These are phyloP conservation scores for Verticillium albo-atrum DNA, from an alignment of 2,329 filamentous ascomycete genomes.

Conservation along the genomic window DNA sequence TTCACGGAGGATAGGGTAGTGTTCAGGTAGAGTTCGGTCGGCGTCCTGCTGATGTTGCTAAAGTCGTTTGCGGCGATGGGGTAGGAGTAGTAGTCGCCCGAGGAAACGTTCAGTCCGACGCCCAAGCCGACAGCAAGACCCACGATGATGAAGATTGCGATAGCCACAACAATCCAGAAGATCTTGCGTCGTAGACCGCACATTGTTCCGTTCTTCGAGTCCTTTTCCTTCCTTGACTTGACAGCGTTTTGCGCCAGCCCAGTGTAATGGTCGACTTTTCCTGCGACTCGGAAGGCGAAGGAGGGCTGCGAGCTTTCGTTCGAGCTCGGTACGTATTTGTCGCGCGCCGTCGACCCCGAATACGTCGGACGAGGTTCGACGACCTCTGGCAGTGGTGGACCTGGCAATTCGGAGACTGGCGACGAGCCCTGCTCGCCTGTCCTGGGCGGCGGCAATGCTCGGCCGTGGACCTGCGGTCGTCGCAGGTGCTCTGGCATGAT, in stretches of 20 bases:
- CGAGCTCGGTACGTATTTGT: not conserved
- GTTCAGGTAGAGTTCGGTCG: not conserved
- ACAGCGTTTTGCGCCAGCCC: not conserved
- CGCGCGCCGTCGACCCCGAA: not conserved
- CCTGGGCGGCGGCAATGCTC: not conserved
- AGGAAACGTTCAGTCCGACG: conserved; percentile 1
- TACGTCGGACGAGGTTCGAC: not conserved
- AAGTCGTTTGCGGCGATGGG: not conserved
- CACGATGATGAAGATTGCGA: conserved; percentile 4
- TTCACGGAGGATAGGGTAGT: conserved; percentile 8
- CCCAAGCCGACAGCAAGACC: conserved; percentile 7
- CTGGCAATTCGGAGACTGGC: not conserved
- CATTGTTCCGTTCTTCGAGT: not conserved
- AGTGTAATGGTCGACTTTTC: not conserved
- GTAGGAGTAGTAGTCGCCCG: not conserved
- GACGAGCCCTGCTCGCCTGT: not conserved
- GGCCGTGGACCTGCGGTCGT: not conserved
- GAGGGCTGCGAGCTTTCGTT: not conserved
- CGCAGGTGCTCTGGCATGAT: not conserved
- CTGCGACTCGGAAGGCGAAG: not conserved
- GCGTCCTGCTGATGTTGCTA: not conserved
- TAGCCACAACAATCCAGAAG: conserved; percentile 7
- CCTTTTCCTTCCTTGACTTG: not conserved
- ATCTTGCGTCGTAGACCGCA: conserved; percentile 9
- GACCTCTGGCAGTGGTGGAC: not conserved